Evolutionary conservation across 2,329 filamentous ascomycete genomes (phyloP).

Genomic region (Botrytis porri): DNA sequence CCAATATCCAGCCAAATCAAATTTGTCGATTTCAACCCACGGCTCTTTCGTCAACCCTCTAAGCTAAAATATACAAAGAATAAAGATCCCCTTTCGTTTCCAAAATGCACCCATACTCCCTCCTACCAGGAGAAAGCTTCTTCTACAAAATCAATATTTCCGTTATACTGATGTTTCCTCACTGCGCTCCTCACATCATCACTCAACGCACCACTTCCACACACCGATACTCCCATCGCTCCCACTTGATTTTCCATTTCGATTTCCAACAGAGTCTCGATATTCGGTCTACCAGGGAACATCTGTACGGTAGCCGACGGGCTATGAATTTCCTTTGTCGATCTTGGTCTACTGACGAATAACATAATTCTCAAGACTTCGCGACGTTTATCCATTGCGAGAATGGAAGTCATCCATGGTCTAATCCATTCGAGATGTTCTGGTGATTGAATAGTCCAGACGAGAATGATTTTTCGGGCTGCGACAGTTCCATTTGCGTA

Average conservation of each 20-base stretch:
- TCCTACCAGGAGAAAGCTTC: slow-evolving; percentile 68
- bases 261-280: slow-evolving; percentile 66
- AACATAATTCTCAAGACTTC: slow-evolving; percentile 74
- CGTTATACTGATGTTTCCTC: slow-evolving; percentile 59
- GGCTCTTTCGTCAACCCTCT: slow-evolving; percentile 1
- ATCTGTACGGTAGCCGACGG: slow-evolving; percentile 77
- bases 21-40: neutral
- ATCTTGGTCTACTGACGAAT: slow-evolving; percentile 71
- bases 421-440: slow-evolving; percentile 83
- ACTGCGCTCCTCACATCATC: slow-evolving; percentile 72
- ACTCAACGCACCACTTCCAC: slow-evolving; percentile 69
- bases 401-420: slow-evolving; percentile 78
- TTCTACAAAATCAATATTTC: slow-evolving; percentile 74
- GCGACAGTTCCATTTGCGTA: slow-evolving; percentile 67
- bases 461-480: slow-evolving; percentile 67
- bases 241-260: slow-evolving; percentile 74
- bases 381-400: slow-evolving; percentile 70
- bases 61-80: slow-evolving; percentile 26
- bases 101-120: neutral
- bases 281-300: slow-evolving; percentile 77
- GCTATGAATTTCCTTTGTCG: slow-evolving; percentile 77
- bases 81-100: neutral
- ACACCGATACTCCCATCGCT: slow-evolving; percentile 71
- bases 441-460: slow-evolving; percentile 76
- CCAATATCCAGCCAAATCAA: neutral